Evolutionary conservation across 257 asterid species (phyloP), one percentile per base, ranked within the genome.

Genomic region (Rauvolfia tetraphylla): DNA sequence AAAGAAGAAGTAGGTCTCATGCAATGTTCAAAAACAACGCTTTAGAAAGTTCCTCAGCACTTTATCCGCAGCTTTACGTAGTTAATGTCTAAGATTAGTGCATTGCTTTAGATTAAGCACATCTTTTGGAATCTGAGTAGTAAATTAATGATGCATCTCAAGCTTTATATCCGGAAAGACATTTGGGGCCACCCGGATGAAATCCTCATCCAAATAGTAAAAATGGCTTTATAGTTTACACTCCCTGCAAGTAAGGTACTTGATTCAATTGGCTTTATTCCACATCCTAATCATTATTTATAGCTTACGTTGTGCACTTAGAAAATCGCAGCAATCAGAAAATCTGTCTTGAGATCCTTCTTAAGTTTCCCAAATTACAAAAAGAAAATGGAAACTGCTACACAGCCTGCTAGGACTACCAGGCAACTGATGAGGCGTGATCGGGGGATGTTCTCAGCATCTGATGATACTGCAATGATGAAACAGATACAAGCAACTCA

Each of bases 171-270:
- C 42, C 51, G 72, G 56, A 62, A 78, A 78, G 70, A 27, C 31
- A 65, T 51, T 74, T 4, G 84, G 87, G 87, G 73, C 87, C 84
- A 85, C 73, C 27, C 44, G 72, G 54, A 34, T 25, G 42, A 84
- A 57, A 75, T 34, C 74, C 89, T 85, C 80, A 83, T 86, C 88
- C 79, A 70, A 76, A 48, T 65, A 23, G 42, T 42, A 18, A 59
- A 80, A 75, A 74, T 59, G 77, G 79, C 90, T 84, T 86, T 84
- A 76, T 63, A 59, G 59, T 83, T 80, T 77, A 81, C 88, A 86
- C 90, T 51, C 74, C 79, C 82, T 68, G 71, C 92, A 92, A 93
- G 98, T 88, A 93, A 93, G 93, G 98, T 87, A 93, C 86, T 82
- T 71, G 84, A 87, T 88, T 81, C 93, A 85, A 25, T 44, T 36